Conservation (phyloP, 371 early-diverging fungal genomes). For the Apophysomyces sp. region DNA sequence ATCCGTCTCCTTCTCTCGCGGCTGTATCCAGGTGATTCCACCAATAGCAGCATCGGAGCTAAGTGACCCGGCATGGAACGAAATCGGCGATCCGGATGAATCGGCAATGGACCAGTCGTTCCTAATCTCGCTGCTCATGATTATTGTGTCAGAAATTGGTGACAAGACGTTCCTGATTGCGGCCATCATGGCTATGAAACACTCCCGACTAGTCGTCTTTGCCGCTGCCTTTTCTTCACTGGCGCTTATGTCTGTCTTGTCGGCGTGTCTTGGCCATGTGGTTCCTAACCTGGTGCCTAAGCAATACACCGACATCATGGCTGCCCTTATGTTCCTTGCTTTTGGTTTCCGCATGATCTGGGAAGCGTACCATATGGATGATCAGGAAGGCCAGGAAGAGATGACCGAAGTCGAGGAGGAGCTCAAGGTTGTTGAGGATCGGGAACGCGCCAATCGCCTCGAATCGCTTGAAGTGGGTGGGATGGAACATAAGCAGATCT, state of each 20-base stretch:
- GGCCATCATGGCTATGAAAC: constrained; percentile 95
- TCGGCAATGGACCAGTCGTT: constrained; percentile 33
- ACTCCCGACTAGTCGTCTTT: constrained; percentile 85
- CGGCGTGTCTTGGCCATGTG: constrained; percentile 88
- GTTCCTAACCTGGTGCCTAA: constrained; percentile 85
- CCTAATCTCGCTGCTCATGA: constrained; percentile 73
- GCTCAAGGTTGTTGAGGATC: constrained; percentile 75
- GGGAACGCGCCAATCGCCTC: constrained; percentile 55
- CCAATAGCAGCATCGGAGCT: not conserved
- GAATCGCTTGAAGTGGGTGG: constrained; percentile 51
- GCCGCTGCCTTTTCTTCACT: constrained; percentile 85
- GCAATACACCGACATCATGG: constrained; percentile 80
- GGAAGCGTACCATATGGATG: constrained; percentile 87
- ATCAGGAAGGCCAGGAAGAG: constrained; percentile 85
- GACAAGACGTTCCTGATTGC: constrained; percentile 98
- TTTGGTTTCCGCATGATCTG: constrained; percentile 90
- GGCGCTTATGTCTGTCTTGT: constrained; percentile 90
- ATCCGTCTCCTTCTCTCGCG: not conserved
- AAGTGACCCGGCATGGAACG: not conserved
- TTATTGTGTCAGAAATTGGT: constrained; percentile 93
- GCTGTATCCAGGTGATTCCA: not conserved
- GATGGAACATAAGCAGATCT: constrained; percentile 9
- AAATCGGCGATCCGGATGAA: not conserved
- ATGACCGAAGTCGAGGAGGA: constrained; percentile 87
- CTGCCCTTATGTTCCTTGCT: constrained; percentile 81